Evolutionary conservation across 257 asterid species (phyloP).

Genomic region (Knoxia roxburghii): DNA sequence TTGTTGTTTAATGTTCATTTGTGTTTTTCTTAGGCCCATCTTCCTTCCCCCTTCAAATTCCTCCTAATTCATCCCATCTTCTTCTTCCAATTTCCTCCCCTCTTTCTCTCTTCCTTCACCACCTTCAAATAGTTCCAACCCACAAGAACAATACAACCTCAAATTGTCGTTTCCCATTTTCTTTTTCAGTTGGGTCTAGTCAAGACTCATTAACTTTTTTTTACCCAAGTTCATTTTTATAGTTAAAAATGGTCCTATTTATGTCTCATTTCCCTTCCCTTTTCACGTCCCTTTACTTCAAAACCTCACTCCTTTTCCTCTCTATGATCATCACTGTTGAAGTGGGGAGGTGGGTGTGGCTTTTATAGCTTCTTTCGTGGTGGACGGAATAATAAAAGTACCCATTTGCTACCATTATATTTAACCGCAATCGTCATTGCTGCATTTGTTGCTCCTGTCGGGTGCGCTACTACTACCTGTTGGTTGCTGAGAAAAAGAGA

Average conservation of each 20-base stretch:
- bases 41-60: background rate
- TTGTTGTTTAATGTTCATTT: background rate
- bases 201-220: conserved; percentile 4
- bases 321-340: conserved; percentile 34
- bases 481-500: conserved; percentile 27
- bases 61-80: no score
- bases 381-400: background rate
- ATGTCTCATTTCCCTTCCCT: conserved; percentile 6
- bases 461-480: background rate
- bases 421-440: conserved; percentile 11
- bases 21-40: background rate
- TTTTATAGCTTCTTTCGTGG: conserved; percentile 16
- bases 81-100: background rate
- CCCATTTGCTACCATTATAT: conserved; percentile 4
- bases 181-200: conserved; percentile 14
- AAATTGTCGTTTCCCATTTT: conserved; percentile 15
- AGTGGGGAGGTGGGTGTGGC: conserved; percentile 28
- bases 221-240: conserved; percentile 3
- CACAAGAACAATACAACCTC: background rate
- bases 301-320: conserved; percentile 23
- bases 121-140: background rate
- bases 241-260: conserved; percentile 14
- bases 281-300: conserved; percentile 6
- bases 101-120: background rate
- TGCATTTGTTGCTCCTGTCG: conserved; percentile 5